phyloP scores from a whole-genome alignment of 805 yeast species.

The Ogataea allantospora region DNA sequence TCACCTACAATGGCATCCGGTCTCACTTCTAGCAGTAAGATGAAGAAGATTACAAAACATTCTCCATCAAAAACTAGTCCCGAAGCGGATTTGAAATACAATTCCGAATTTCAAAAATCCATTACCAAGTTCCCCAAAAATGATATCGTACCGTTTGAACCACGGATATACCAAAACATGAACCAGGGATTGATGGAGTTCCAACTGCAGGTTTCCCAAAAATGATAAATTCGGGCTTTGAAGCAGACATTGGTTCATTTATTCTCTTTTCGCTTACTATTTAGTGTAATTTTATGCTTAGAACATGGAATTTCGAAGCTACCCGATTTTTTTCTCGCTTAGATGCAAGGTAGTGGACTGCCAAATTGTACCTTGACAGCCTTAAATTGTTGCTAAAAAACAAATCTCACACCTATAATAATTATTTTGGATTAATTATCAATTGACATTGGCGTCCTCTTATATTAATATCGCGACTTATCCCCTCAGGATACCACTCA shows the following conservation, averaged over 20 bases:
- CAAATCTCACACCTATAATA: conserved; percentile 1
- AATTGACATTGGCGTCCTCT: too few species aligned
- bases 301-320: background rate
- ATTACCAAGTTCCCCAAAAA: conserved; percentile 34
- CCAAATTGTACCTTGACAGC: conserved; percentile 1
- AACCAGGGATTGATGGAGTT: conserved; percentile 35
- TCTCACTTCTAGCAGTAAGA: conserved; percentile 1
- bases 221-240: background rate
- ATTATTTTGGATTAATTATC: too few species aligned
- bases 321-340: background rate
- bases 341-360: conserved; percentile 1
- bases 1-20: conserved; percentile 7
- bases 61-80: background rate
- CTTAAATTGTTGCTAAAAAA: conserved; percentile 8
- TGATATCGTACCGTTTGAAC: conserved; percentile 26
- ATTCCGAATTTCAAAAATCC: conserved; percentile 28
- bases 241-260: background rate
- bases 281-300: background rate
- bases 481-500: too few species aligned
- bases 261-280: background rate
- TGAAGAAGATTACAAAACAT: conserved; percentile 1
- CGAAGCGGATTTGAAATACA: conserved; percentile 17
- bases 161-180: conserved; percentile 30
- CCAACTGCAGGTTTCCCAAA: conserved; percentile 26
- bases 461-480: too few species aligned